Evolutionary conservation across 2,329 filamentous ascomycete genomes (phyloP), one percentile per base, ranked within the genome.

Genomic region (Ophiostoma montium): DNA sequence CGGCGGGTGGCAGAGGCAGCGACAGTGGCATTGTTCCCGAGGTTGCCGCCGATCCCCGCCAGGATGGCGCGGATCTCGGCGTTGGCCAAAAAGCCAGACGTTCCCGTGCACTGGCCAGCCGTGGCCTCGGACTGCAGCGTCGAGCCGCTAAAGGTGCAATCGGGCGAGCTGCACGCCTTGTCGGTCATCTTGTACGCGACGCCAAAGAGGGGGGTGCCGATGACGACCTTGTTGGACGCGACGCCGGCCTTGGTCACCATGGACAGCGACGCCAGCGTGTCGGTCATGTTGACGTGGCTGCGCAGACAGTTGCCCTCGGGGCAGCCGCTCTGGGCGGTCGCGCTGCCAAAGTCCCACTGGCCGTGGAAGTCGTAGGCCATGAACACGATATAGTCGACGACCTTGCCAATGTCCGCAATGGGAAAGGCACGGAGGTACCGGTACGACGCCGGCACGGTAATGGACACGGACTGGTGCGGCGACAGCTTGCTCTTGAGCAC

Each of bases 241-340:
- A 63, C 56, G 7, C 58, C 56, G 11, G 60, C 61, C 35, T 66
- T 63, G 11, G 66, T 69, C 47, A 67, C 60, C 61, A 68, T 68
- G 18, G 59, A 52, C 0, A 67, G 53, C 0, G 64, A 52, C 6
- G 54, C 47, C 2, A 55, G 44, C 1, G 62, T 67, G 48, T 67
- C 63, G 0, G 66, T 67, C 23, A 57, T 21, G 53, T 68, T 68
- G 21, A 67, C 57, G 39, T 67, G 61, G 3, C 54, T 59, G 2
- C 66, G 55, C 1, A 65, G 54, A 31, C 62, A 64, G 51, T 57
- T 60, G 5, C 62, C 59, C 0, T 35, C 46, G 2, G 46, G 21
- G 48, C 66, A 69, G 10, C 62, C 63, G 2, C 23, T 19, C 11
- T 41, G 36, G 36, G 36, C 19, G 18, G 18, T 21, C 12, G 36